Conservation (phyloP, 768 basidiomycete genomes). For the Vararia minispora region DNA sequence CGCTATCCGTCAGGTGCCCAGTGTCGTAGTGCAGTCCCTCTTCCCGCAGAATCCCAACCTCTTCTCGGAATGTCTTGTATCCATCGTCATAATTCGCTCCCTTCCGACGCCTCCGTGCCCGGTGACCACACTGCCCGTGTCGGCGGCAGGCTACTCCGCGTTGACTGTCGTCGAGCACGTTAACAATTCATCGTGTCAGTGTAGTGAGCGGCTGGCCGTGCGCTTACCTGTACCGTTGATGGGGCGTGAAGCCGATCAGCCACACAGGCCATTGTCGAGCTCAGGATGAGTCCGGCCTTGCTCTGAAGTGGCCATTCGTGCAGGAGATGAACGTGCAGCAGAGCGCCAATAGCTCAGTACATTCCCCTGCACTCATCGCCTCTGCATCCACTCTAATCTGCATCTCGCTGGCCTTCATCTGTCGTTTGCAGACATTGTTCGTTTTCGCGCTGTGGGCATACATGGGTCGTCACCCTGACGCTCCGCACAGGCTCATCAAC, state of each 20-base stretch:
- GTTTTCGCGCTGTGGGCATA: constrained; percentile 49
- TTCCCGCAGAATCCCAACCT: constrained; percentile 71
- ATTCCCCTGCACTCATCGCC: constrained; percentile 13
- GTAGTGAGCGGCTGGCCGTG: constrained; percentile 69
- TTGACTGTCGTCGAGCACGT: constrained; percentile 56
- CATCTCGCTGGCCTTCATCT: constrained; percentile 51
- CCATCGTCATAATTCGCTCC: constrained; percentile 50
- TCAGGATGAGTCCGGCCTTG: constrained; percentile 44
- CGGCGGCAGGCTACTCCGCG: constrained; percentile 50
- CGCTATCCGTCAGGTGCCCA: constrained; percentile 37
- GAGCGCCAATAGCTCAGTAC: constrained; percentile 41
- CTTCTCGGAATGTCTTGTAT: constrained; percentile 62
- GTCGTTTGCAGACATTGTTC: constrained; percentile 48
- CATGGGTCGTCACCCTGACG: neutral
- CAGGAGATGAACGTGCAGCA: constrained; percentile 59
- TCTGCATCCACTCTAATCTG: too few species aligned
- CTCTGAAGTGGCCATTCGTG: constrained; percentile 62
- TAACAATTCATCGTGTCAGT: constrained; percentile 61
- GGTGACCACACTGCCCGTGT: constrained; percentile 63
- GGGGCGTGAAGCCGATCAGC: neutral
- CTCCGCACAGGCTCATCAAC: constrained; percentile 41
- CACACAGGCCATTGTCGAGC: constrained; percentile 58
- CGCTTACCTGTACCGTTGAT: constrained; percentile 17
- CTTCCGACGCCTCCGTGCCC: constrained; percentile 22
- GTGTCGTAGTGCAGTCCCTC: constrained; percentile 29